Percentiles rank a stretch among this genome's conserved stretches.
Evolutionary conservation across 129 eudicot genomes (phyloP).

Genomic region (carrot (Daucus carota)): DH1_v3.0 NC_030389.2:12176001-12176500

Average conservation of each 20-base stretch:
- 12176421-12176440: constrained; percentile 15
- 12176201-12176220: constrained; percentile 5
- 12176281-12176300: constrained; percentile 8
- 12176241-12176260: constrained; percentile 14
- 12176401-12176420: constrained; percentile 9
- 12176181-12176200: constrained; percentile 17
- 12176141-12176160: constrained; percentile 15
- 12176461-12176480: constrained; percentile 19
- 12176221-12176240: constrained; percentile 7
- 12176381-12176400: constrained; percentile 8
- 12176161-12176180: constrained; percentile 18
- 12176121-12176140: constrained; percentile 16
- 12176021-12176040: constrained; percentile 14
- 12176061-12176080: constrained; percentile 23
- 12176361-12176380: constrained; percentile 13
- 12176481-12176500: constrained; percentile 20
- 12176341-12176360: constrained; percentile 20
- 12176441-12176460: constrained; percentile 17
- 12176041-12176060: constrained; percentile 18
- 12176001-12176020: constrained; percentile 21
- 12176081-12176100: constrained; percentile 14
- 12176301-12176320: constrained; percentile 5
- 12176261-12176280: constrained; percentile 19
- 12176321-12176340: constrained; percentile 12
- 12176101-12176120: constrained; percentile 13